Conservation (phyloP, 495 filamentous ascomycete genomes). For the Margaritispora aquatica region DNA sequence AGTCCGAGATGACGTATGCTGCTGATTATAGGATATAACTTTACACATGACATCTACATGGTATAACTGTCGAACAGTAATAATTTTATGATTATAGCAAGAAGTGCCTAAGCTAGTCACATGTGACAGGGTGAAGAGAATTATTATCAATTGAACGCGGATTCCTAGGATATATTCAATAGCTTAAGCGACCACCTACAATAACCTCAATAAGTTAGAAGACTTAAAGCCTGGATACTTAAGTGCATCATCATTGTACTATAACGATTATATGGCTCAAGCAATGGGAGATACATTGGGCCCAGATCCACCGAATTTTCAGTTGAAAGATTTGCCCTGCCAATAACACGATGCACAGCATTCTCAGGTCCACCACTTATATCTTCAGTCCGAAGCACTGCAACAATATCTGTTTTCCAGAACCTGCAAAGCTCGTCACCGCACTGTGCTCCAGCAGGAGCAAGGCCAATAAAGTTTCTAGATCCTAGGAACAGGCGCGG, state of each 20-base stretch:
- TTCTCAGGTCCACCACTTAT: neutral
- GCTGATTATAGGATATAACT: no score
- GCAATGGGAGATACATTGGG: neutral
- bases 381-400: neutral
- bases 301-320: neutral
- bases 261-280: neutral
- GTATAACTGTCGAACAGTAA: no score
- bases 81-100: no score
- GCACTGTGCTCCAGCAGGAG: neutral
- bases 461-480: neutral
- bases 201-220: neutral
- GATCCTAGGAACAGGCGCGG: neutral
- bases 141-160: no score
- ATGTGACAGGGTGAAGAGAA: no score
- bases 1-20: no score
- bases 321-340: neutral
- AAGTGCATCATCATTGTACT: neutral
- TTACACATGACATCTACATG: no score
- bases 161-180: no score
- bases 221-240: neutral
- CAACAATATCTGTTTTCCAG: neutral
- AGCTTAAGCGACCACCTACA: no score
- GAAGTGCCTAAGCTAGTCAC: no score
- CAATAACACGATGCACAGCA: neutral
- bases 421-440: neutral